These are phyloP conservation scores for Suhomyces sp. DNA, from an alignment of 805 yeast species.

Conservation along the genomic window DNA sequence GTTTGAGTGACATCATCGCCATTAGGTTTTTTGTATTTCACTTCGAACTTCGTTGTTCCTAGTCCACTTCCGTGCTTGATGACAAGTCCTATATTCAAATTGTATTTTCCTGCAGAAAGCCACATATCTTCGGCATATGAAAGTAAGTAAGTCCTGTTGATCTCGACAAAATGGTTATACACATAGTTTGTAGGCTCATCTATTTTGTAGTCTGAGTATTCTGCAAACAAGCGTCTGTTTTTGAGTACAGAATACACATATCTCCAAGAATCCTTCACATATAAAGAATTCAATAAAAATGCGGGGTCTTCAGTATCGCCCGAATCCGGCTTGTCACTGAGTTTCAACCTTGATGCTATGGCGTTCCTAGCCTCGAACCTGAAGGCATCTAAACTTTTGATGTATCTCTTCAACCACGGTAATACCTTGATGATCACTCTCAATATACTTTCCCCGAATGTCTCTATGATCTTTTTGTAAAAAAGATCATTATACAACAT, in stretches of 20 bases:
- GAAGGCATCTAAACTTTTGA: slow-evolving; percentile 38
- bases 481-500: slow-evolving; percentile 49
- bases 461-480: slow-evolving; percentile 34
- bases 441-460: slow-evolving; percentile 38
- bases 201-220: slow-evolving; percentile 38
- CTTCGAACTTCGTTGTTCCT: slow-evolving; percentile 56
- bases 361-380: slow-evolving; percentile 24
- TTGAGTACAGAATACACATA: slow-evolving; percentile 49
- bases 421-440: slow-evolving; percentile 31
- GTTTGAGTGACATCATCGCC: slow-evolving; percentile 30
- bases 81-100: slow-evolving; percentile 50
- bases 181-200: slow-evolving; percentile 49
- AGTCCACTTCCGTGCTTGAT: slow-evolving; percentile 54
- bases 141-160: slow-evolving; percentile 48
- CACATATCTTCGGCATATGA: slow-evolving; percentile 45
- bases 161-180: slow-evolving; percentile 44
- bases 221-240: slow-evolving; percentile 54
- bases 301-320: slow-evolving; percentile 7
- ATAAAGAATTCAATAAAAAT: slow-evolving; percentile 24
- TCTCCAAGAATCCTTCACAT: slow-evolving; percentile 53
- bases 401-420: slow-evolving; percentile 38
- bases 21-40: slow-evolving; percentile 28
- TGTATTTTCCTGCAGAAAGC: slow-evolving; percentile 49
- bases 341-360: slow-evolving; percentile 24
- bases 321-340: slow-evolving; percentile 19